phyloP scores from a whole-genome alignment of 2,329 filamentous ascomycete genomes.

The Aspergillus fumigatiaffinis region DNA sequence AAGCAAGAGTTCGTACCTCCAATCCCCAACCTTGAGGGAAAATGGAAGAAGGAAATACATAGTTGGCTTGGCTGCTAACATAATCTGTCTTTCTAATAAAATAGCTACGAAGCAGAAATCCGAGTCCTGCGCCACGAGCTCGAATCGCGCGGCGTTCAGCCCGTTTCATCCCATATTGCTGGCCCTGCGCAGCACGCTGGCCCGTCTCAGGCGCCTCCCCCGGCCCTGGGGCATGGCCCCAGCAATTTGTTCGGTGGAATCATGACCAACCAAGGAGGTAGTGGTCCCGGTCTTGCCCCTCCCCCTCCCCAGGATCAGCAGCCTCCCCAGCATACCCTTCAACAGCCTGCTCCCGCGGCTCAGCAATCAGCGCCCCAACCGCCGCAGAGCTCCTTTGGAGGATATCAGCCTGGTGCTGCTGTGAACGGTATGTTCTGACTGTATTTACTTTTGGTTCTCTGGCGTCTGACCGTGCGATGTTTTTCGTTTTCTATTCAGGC shows the following conservation, averaged over 20 bases:
- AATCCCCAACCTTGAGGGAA: neutral
- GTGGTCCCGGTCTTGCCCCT: constrained; percentile 76
- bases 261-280: constrained; percentile 86
- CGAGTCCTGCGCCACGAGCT: constrained; percentile 81
- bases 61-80: constrained; percentile 13
- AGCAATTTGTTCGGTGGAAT: constrained; percentile 93
- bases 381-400: constrained; percentile 66
- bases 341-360: constrained; percentile 56
- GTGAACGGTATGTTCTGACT: constrained; percentile 54
- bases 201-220: constrained; percentile 79
- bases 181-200: constrained; percentile 73
- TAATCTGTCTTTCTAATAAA: neutral
- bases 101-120: constrained; percentile 91
- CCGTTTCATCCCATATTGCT: constrained; percentile 64
- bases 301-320: constrained; percentile 66
- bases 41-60: neutral
- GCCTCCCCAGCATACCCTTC: constrained; percentile 55
- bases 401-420: constrained; percentile 60
- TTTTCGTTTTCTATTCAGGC: constrained; percentile 42
- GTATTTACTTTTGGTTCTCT: constrained; percentile 16
- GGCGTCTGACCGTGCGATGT: constrained; percentile 50
- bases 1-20: constrained; percentile 74
- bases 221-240: constrained; percentile 77
- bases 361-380: constrained; percentile 65
- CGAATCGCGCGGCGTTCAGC: constrained; percentile 63